phyloP scores from a whole-genome alignment of 495 filamentous ascomycete species.

The Aspergillus olivimuriae region DNA sequence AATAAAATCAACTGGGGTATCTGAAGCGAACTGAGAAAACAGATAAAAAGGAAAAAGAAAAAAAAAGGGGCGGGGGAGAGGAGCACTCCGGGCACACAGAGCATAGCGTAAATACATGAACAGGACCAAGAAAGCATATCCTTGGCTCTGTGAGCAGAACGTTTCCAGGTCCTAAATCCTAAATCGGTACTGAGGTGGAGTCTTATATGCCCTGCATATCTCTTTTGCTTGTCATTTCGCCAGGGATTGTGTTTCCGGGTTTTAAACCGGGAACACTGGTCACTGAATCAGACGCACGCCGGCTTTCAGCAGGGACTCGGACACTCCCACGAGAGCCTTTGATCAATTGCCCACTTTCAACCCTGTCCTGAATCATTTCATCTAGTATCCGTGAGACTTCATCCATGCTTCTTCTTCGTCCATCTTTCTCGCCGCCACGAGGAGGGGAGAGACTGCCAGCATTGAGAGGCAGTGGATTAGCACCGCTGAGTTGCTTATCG shows the following conservation, averaged over 20 bases:
- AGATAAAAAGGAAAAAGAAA: constrained; percentile 17
- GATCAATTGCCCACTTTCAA: constrained; percentile 61
- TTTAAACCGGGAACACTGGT: constrained; percentile 23
- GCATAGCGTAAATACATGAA: constrained; percentile 7
- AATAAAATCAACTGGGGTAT: constrained; percentile 19
- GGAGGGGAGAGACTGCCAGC: constrained; percentile 15
- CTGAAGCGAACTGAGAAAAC: constrained; percentile 13
- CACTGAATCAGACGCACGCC: constrained; percentile 28
- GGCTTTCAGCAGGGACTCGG: constrained; percentile 34
- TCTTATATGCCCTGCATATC: too few species aligned
- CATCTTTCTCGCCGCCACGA: constrained; percentile 28
- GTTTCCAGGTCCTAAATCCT: too few species aligned
- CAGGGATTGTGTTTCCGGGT: constrained; percentile 10
- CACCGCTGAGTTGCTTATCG: constrained; percentile 2
- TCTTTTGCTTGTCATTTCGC: not conserved
- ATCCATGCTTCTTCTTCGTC: constrained; percentile 66
- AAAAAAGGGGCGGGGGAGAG: constrained; percentile 14
- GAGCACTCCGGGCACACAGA: constrained; percentile 8
- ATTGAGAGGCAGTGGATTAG: not conserved
- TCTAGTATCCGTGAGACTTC: constrained; percentile 88
- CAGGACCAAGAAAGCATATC: too few species aligned
- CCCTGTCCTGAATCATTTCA: constrained; percentile 87
- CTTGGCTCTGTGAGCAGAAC: too few species aligned
- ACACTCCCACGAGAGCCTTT: constrained; percentile 53
- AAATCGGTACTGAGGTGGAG: too few species aligned